These are phyloP conservation scores for Lasiodiplodia hormozganensis DNA, from an alignment of 2,329 filamentous ascomycete genomes.

Conservation along the genomic window DNA sequence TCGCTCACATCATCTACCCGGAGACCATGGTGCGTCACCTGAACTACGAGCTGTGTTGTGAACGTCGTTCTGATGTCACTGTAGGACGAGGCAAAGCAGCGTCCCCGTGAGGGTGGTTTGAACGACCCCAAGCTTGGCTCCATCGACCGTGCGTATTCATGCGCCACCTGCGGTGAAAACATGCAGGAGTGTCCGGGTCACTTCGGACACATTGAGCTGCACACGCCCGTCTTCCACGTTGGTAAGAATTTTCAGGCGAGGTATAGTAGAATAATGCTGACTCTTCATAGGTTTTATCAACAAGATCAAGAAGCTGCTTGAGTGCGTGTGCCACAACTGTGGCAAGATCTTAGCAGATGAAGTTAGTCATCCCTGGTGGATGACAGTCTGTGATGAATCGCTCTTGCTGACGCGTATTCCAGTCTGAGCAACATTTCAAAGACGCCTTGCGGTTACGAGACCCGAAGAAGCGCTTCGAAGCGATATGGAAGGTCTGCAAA, in stretches of 20 bases:
- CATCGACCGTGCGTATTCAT: slow-evolving; percentile 94
- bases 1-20: slow-evolving; percentile 94
- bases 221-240: slow-evolving; percentile 92
- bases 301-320: slow-evolving; percentile 98
- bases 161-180: slow-evolving; percentile 93
- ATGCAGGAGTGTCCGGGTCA: slow-evolving; percentile 97
- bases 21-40: slow-evolving; percentile 78
- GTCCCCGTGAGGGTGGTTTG: slow-evolving; percentile 87
- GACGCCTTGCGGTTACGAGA: slow-evolving; percentile 85
- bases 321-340: slow-evolving; percentile 99
- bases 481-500: slow-evolving; percentile 92
- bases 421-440: slow-evolving; percentile 57
- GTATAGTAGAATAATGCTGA: background rate
- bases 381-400: slow-evolving; percentile 56
- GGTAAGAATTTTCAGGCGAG: slow-evolving; percentile 53
- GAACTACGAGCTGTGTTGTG: slow-evolving; percentile 29
- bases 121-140: slow-evolving; percentile 97
- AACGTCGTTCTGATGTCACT: slow-evolving; percentile 26
- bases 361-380: slow-evolving; percentile 73
- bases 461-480: slow-evolving; percentile 91
- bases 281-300: slow-evolving; percentile 80
- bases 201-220: slow-evolving; percentile 98
- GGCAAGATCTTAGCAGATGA: slow-evolving; percentile 96
- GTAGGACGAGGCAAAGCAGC: slow-evolving; percentile 85
- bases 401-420: slow-evolving; percentile 65